Evolutionary conservation across 768 basidiomycete genomes (phyloP), one percentile per base, ranked within the genome.

Genomic region (Arthromyces matolae): DNA sequence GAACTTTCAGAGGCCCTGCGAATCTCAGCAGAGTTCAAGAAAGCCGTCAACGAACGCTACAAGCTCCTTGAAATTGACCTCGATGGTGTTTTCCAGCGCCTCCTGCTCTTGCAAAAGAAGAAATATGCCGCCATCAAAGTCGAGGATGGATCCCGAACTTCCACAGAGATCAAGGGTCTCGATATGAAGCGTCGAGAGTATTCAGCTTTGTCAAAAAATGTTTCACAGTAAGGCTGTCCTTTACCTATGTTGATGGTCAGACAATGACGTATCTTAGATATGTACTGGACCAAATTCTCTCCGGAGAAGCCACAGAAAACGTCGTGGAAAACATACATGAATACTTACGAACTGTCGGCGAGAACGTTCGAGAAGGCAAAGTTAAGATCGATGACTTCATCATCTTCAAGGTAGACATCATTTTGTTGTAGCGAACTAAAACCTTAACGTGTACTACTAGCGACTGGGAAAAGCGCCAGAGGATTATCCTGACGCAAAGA

Each of bases 121-220:
- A 98, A 99, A 68, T 99, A 99, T 56, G 96, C 96, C 0, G 96
- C 96, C 0, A 75, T 97, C 64, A 97, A 96, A 69, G 83, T 97
- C 33, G 91, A 93, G 58, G 90, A 93, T 53, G 83, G 83, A 22
- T 77, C 78, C 0, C 77, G 79, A 47, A 86, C 89, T 0, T 81
- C 80, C 12, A 89, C 81, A 1, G 96, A 99, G 60, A 74, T 99
- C 65, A 99, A 99, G 60, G 96, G 96, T 66, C 71, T 99, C 19
- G 96, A 99, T 68, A 98, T 99, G 96, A 98, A 98, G 67, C 83
- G 96, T 36, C 76, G 96, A 75, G 96, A 99, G 64, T 99, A 92
- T 65, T 94, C 88, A 53, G 78, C 78, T 0, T 67, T 99, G 44
- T 97, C 94, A 1, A 99, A 99, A 70, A 82, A 80, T 32, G 86